A percentile compares a stretch with the other conserved stretches of the same genome.
Conservation (phyloP, 257 asterid species). For the Echites panduratus region DNA sequence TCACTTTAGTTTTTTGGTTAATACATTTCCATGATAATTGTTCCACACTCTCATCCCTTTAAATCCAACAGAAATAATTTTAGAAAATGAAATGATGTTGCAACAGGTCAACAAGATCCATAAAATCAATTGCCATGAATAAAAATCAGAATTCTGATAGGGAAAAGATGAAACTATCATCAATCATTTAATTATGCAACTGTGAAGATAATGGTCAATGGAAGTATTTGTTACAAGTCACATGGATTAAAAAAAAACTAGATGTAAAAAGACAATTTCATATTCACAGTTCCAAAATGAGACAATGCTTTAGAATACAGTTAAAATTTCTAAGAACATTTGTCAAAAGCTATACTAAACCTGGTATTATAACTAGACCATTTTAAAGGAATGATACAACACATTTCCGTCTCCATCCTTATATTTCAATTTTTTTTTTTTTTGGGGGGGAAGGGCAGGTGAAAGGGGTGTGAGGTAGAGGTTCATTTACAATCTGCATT, state of each 20-base stretch:
- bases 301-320: not conserved
- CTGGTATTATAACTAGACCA: not conserved
- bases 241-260: not conserved
- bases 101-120: not conserved
- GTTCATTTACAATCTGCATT: not conserved
- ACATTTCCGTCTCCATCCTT: not conserved
- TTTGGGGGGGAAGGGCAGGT: not conserved
- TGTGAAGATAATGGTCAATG: not conserved
- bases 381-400: not conserved
- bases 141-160: not conserved
- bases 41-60: not conserved
- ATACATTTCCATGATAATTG: not conserved
- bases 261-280: not conserved
- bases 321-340: not conserved
- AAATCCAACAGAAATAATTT: not conserved
- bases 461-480: too few relatives aligned
- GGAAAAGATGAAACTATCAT: not conserved
- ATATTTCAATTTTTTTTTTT: not conserved
- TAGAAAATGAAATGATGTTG: not conserved
- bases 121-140: not conserved
- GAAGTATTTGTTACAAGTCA: not conserved
- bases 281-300: conserved; percentile 1
- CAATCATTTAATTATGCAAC: not conserved
- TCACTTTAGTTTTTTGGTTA: not conserved
- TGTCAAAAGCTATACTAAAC: not conserved